Evolutionary conservation across 495 filamentous ascomycete species (phyloP).

Genomic region (Neurospora sp.): DNA sequence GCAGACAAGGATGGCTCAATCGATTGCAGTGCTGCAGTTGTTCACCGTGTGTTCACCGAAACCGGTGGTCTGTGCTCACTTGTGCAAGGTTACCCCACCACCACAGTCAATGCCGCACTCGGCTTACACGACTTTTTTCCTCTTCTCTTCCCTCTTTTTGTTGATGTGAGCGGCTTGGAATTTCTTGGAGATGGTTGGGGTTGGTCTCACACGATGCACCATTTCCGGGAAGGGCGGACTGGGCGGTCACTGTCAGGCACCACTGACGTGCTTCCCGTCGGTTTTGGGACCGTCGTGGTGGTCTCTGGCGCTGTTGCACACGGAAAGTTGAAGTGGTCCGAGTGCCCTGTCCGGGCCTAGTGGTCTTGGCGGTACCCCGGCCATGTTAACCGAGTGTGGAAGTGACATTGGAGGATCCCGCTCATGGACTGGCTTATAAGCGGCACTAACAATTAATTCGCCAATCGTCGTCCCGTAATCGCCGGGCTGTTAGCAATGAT

Average conservation of each 20-base stretch:
- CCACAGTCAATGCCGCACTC: background rate
- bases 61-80: background rate
- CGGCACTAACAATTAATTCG: background rate
- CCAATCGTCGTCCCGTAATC: background rate
- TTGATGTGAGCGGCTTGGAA: background rate
- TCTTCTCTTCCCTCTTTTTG: background rate
- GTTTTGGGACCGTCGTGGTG: background rate
- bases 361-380: background rate
- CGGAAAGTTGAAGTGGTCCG: background rate
- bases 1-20: background rate
- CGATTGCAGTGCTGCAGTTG: background rate
- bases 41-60: slow-evolving; percentile 6
- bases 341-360: background rate
- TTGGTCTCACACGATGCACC: background rate
- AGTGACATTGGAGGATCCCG: background rate
- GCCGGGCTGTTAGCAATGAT: background rate
- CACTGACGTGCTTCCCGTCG: background rate
- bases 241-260: background rate
- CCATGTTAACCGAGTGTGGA: background rate
- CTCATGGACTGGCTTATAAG: background rate
- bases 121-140: too few species aligned
- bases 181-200: background rate
- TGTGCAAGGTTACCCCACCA: background rate
- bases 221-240: background rate
- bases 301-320: background rate